Percentiles rank a stretch among this genome's conserved stretches.
These are phyloP conservation scores for Tolypocladium album DNA, from an alignment of 2,329 filamentous ascomycete species.

Conservation along the genomic window DNA sequence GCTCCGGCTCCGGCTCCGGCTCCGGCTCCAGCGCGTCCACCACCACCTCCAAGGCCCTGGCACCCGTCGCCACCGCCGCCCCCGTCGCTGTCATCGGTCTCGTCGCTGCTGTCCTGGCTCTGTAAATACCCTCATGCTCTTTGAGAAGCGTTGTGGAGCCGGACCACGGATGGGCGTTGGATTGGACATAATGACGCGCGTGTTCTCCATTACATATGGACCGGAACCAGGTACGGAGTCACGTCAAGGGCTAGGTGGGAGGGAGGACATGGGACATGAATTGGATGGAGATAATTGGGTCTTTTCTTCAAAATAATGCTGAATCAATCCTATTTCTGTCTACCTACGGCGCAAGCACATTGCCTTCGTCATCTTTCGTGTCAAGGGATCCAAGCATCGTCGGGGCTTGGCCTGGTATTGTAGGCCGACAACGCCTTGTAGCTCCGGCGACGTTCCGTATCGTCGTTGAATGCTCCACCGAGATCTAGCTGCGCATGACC, in stretches of 20 bases:
- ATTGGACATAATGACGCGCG: neutral
- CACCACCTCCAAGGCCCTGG: conserved; percentile 9
- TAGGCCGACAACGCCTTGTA: too few relatives aligned
- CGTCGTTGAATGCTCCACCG: too few relatives aligned
- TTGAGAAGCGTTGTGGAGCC: neutral
- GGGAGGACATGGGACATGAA: neutral
- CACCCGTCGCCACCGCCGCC: conserved; percentile 6
- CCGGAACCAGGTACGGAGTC: neutral
- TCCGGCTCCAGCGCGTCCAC: conserved; percentile 11
- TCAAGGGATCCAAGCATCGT: too few relatives aligned
- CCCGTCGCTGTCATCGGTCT: conserved; percentile 36
- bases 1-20: conserved; percentile 1
- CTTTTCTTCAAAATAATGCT: neutral
- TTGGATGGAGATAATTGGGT: neutral
- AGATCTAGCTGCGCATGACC: too few relatives aligned
- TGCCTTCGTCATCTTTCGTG: too few relatives aligned
- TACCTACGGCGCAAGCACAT: neutral
- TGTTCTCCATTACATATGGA: neutral
- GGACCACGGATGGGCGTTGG: neutral
- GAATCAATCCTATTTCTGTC: neutral
- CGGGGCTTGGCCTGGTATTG: too few relatives aligned
- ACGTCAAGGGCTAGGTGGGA: neutral
- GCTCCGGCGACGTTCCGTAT: too few relatives aligned
- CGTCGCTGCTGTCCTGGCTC: conserved; percentile 36
- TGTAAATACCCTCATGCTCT: conserved; percentile 26